phyloP scores from a whole-genome alignment of 108 stramenopile species.

The Nannochloropsis oceanica region DNA sequence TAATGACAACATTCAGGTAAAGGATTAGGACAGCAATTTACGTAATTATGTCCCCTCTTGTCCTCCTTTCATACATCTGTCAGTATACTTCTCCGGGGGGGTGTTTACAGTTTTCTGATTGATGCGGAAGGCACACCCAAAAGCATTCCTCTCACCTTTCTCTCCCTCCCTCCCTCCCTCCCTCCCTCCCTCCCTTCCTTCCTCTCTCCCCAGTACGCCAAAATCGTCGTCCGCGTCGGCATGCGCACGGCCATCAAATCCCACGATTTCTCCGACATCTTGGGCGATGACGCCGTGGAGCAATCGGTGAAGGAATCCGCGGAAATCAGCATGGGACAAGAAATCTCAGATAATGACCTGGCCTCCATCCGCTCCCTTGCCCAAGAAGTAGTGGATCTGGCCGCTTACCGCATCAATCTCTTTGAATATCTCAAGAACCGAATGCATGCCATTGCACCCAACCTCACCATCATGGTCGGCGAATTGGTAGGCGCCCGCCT shows the following conservation, averaged over 20 bases:
- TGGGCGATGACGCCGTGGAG: slow-evolving; percentile 55
- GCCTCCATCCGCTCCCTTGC: slow-evolving; percentile 77
- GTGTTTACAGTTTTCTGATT: too few relatives aligned
- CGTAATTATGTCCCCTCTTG: background rate
- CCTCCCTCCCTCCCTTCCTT: background rate
- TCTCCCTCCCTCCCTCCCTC: too few relatives aligned
- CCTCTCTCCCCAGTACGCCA: slow-evolving; percentile 3
- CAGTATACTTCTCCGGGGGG: background rate
- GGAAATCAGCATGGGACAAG: slow-evolving; percentile 96
- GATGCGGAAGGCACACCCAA: too few relatives aligned
- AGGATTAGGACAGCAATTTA: background rate
- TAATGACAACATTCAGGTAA: slow-evolving; percentile 83
- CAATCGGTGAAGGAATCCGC: slow-evolving; percentile 89
- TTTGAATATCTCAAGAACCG: slow-evolving; percentile 96
- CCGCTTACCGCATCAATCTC: slow-evolving; percentile 93
- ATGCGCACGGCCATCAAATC: slow-evolving; percentile 59
- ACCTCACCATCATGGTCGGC: slow-evolving; percentile 94
- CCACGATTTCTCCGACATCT: slow-evolving; percentile 63
- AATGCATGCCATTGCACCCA: slow-evolving; percentile 99
- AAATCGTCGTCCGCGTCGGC: slow-evolving; percentile 68
- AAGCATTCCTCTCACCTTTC: too few relatives aligned
- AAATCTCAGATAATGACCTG: slow-evolving; percentile 87
- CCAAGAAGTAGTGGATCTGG: slow-evolving; percentile 86
- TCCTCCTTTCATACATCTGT: background rate
- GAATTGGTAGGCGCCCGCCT: slow-evolving; percentile 96